Evolutionary conservation across 805 yeast species (phyloP).

Genomic region (Nakazawaea holstii): DNA sequence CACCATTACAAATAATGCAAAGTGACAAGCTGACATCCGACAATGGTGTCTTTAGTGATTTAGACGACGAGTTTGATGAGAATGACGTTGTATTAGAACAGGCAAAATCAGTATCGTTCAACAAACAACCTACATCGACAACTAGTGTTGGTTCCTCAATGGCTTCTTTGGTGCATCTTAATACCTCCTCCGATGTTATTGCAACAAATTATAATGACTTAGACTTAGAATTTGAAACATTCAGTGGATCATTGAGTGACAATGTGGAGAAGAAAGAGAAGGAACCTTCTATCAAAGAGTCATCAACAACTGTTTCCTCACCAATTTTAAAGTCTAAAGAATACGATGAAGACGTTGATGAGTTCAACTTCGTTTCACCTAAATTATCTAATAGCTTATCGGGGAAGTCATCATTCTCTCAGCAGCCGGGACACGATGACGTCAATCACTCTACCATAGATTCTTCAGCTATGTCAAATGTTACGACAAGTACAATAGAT

Average conservation of each 20-base stretch:
- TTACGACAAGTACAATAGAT: background rate
- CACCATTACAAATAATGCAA: too few species aligned
- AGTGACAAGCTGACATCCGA: too few species aligned
- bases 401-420: background rate
- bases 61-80: conserved; percentile 4
- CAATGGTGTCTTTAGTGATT: background rate
- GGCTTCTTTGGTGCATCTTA: conserved; percentile 2
- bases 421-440: background rate
- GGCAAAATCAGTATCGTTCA: conserved; percentile 2
- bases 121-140: background rate
- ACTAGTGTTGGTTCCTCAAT: conserved; percentile 1
- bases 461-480: background rate
- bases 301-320: background rate
- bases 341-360: background rate
- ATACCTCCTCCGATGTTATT: conserved; percentile 10
- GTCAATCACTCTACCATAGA: background rate
- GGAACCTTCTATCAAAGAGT: background rate
- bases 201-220: conserved; percentile 20
- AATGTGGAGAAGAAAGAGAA: conserved; percentile 18
- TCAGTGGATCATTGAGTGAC: conserved; percentile 25
- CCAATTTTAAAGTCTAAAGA: background rate
- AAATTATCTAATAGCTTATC: background rate
- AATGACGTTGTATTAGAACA: conserved; percentile 5
- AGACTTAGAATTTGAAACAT: conserved; percentile 26
- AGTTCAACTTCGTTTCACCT: conserved; percentile 5